A percentile compares a stretch with the other conserved stretches of the same genome.
Evolutionary conservation across 164 flowering plant genomes (phyloP).

Genomic region (Hamamelis virginiana): DNA sequence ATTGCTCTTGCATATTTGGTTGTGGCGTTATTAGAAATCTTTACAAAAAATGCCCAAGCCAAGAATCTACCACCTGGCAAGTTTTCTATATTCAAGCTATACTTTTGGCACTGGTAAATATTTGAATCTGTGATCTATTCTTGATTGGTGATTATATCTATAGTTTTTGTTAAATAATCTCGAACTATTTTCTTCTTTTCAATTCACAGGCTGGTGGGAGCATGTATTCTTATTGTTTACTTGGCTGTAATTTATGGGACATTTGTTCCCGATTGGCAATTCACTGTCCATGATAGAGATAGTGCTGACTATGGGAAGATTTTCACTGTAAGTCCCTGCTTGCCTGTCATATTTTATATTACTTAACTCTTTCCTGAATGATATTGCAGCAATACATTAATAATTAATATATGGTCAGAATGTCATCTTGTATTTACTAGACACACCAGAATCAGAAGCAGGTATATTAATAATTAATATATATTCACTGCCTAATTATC

Average conservation of each 20-base stretch:
- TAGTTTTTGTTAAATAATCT: neutral
- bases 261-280: slow-evolving; percentile 91
- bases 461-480: neutral
- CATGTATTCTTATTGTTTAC: slow-evolving; percentile 56
- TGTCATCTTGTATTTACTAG: neutral
- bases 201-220: slow-evolving; percentile 62
- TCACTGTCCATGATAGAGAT: slow-evolving; percentile 45
- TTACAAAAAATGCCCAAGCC: slow-evolving; percentile 32
- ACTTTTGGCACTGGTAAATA: slow-evolving; percentile 71
- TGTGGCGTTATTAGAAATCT: slow-evolving; percentile 67
- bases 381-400: neutral
- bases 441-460: neutral
- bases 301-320: slow-evolving; percentile 56
- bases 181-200: slow-evolving; percentile 1
- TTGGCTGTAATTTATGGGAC: slow-evolving; percentile 60
- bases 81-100: slow-evolving; percentile 54
- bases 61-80: slow-evolving; percentile 30
- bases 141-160: neutral
- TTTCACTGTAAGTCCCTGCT: slow-evolving; percentile 52
- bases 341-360: neutral
- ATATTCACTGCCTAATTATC: neutral
- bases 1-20: slow-evolving; percentile 80
- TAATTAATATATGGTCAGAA: neutral
- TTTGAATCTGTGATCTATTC: neutral
- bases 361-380: neutral